These are phyloP conservation scores for Phytophthora pisi DNA, from an alignment of 352 stramenopile genomes.

Conservation along the genomic window DNA sequence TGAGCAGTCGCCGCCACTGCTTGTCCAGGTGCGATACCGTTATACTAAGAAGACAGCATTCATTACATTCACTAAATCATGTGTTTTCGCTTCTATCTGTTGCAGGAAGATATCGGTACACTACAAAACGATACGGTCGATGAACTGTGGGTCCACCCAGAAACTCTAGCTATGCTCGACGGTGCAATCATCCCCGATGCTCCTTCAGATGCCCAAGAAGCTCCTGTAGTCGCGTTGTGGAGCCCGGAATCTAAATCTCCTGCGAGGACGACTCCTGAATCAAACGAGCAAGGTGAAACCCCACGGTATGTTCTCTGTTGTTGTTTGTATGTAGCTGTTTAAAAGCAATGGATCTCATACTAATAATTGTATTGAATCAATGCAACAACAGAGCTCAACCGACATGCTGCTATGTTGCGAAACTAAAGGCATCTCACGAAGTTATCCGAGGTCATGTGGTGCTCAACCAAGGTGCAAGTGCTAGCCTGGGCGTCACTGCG, in stretches of 20 bases:
- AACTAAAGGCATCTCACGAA: constrained; percentile 44
- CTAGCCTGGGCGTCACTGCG: constrained; percentile 21
- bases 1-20: constrained; percentile 55
- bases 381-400: constrained; percentile 18
- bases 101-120: constrained; percentile 22
- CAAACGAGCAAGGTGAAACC: constrained; percentile 17
- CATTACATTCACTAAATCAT: not conserved
- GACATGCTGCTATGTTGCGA: constrained; percentile 35
- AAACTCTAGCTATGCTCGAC: constrained; percentile 64
- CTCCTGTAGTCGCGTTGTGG: constrained; percentile 52
- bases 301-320: constrained; percentile 8
- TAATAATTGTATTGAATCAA: not conserved
- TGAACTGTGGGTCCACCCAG: constrained; percentile 74
- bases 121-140: constrained; percentile 43
- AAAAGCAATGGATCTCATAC: not conserved
- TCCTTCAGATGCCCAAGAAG: constrained; percentile 38
- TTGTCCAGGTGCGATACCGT: constrained; percentile 46
- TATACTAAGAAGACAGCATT: not conserved
- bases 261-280: constrained; percentile 3
- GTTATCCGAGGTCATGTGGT: constrained; percentile 46
- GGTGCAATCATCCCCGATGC: constrained; percentile 46
- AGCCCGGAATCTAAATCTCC: constrained; percentile 13
- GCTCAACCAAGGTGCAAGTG: constrained; percentile 35
- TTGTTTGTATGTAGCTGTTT: not conserved
- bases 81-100: not conserved